Conservation (phyloP, 352 stramenopile species). For the Pythium phragmiticola region DNA sequence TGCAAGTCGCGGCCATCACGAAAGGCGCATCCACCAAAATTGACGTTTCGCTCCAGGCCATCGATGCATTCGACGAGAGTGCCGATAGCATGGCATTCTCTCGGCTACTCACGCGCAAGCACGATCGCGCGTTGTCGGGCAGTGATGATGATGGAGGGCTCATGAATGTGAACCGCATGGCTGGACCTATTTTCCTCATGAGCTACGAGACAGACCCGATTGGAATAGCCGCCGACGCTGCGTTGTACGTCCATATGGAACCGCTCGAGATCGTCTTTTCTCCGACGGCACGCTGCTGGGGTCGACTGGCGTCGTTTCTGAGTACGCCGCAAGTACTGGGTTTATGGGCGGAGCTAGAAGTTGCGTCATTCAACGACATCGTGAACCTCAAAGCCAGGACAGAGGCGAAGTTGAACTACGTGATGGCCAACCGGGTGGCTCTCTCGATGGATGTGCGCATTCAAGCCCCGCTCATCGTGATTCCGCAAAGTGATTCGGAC, state of each 20-base stretch:
- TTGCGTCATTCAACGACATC: constrained; percentile 88
- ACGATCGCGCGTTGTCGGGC: constrained; percentile 32
- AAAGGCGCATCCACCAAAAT: constrained; percentile 72
- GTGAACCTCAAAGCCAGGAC: constrained; percentile 88
- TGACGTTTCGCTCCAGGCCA: constrained; percentile 83
- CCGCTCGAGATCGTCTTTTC: constrained; percentile 86
- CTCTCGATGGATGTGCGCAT: constrained; percentile 78
- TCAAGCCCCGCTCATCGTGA: constrained; percentile 84
- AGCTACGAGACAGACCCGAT: constrained; percentile 80
- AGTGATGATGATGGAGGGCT: constrained; percentile 47
- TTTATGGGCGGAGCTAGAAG: constrained; percentile 85
- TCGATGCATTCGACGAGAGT: constrained; percentile 86
- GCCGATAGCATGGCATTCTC: constrained; percentile 83
- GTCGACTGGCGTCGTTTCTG: constrained; percentile 65
- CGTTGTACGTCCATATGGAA: constrained; percentile 82
- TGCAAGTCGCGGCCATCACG: constrained; percentile 70
- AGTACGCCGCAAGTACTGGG: constrained; percentile 76
- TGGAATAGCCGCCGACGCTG: constrained; percentile 64
- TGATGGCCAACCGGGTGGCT: constrained; percentile 84
- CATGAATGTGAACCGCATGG: constrained; percentile 61
- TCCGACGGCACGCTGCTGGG: constrained; percentile 82
- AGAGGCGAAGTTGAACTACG: constrained; percentile 87
- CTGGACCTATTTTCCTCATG: constrained; percentile 76
- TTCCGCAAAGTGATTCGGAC: constrained; percentile 79
- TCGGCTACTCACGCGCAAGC: constrained; percentile 71